These are phyloP conservation scores for Plasmopara viticola DNA, from an alignment of 352 stramenopile species.

Conservation along the genomic window DNA sequence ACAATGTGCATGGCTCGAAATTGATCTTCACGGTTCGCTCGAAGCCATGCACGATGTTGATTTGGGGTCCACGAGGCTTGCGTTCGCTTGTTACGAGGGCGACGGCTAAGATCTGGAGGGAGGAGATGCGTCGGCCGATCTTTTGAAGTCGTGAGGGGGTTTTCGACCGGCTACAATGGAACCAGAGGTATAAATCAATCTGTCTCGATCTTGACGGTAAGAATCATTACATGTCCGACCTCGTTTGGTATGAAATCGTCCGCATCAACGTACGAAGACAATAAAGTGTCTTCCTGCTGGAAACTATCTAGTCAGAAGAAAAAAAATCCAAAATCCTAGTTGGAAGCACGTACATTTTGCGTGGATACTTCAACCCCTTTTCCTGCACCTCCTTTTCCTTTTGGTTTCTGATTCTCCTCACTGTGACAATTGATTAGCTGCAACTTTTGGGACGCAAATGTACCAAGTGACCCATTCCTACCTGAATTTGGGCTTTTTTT, in stretches of 20 bases:
- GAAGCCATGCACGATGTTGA: slow-evolving; percentile 27
- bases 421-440: slow-evolving; percentile 2
- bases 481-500: slow-evolving; percentile 27
- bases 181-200: slow-evolving; percentile 1
- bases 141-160: slow-evolving; percentile 11
- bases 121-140: slow-evolving; percentile 12
- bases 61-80: slow-evolving; percentile 26
- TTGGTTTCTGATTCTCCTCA: slow-evolving; percentile 8
- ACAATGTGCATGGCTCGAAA: slow-evolving; percentile 64
- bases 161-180: slow-evolving; percentile 7
- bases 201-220: background rate
- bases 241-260: slow-evolving; percentile 41
- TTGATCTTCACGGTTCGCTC: slow-evolving; percentile 44
- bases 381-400: background rate
- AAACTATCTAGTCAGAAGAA: background rate
- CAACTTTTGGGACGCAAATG: background rate
- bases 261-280: slow-evolving; percentile 42
- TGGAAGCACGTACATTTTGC: slow-evolving; percentile 1
- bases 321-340: background rate
- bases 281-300: slow-evolving; percentile 16
- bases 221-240: slow-evolving; percentile 6
- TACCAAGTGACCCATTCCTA: background rate
- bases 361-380: slow-evolving; percentile 1
- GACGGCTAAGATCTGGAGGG: slow-evolving; percentile 16
- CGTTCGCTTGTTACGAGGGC: slow-evolving; percentile 16